These are phyloP conservation scores for Poronia punctata DNA, from an alignment of 495 filamentous ascomycete species.

Conservation along the genomic window DNA sequence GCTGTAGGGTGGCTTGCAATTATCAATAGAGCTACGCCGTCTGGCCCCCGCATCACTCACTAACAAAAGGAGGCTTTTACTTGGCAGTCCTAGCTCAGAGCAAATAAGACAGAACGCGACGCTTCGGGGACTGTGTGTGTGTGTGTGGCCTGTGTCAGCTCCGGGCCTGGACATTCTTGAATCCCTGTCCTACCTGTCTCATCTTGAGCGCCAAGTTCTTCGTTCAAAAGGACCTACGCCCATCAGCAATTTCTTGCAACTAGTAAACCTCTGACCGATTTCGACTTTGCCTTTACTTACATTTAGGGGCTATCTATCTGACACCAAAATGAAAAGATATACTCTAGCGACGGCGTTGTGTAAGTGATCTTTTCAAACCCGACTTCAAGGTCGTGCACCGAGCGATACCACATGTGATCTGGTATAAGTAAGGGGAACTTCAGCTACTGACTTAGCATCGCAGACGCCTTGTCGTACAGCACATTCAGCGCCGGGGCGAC, in stretches of 20 bases:
- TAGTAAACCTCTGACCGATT: too few species aligned
- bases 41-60: too few species aligned
- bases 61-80: too few species aligned
- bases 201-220: too few species aligned
- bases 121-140: background rate
- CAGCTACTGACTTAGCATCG: background rate
- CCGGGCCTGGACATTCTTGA: conserved; percentile 1
- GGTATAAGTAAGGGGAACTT: too few species aligned
- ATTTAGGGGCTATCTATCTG: background rate
- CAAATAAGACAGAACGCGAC: background rate
- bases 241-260: too few species aligned
- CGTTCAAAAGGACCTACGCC: background rate
- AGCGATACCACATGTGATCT: too few species aligned
- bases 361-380: too few species aligned
- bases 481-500: conserved; percentile 10
- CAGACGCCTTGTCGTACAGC: conserved; percentile 19
- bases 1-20: too few species aligned
- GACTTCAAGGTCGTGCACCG: too few species aligned
- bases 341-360: conserved; percentile 13
- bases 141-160: background rate
- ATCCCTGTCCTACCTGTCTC: background rate
- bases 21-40: too few species aligned
- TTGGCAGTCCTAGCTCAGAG: conserved; percentile 1
- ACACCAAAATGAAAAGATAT: background rate
- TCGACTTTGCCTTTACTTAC: too few species aligned